Base-by-base conservation (phyloP, 495 filamentous ascomycete genomes). In the Penicillium paradoxum region DNA sequence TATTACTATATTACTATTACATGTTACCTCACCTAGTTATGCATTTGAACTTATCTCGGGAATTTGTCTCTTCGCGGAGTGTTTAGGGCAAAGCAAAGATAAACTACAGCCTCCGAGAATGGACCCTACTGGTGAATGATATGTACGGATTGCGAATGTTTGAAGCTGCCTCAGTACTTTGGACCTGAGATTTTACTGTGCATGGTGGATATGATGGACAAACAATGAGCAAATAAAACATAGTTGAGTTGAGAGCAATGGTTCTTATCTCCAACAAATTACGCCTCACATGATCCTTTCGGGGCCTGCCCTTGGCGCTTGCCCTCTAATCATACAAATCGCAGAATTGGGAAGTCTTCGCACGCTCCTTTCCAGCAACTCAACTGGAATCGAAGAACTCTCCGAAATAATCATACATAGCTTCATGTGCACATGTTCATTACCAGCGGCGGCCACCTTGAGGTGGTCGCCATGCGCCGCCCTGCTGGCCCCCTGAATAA, bases 361-460 rank as follows among this genome's bases (percentile, higher is more conserved):
- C 4, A n/a, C 29, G 21, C 5, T 29, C 2, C 10, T 22, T 27
- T 24, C 14, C 24, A 18, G 7, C 24, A n/a, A 17, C 24, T 36
- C 32, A 47, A 37, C 14, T 47, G n/a, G 45, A 47, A 24, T 11
- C 15, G 14, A 25, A 5, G 17, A 5, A 9, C 14, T 48, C 25
- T 25, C 21, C 8, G 21, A 7, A 18, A 27, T 48, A 15, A 22
- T 51, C 37, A 1, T 51, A 51, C 48, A 51, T 33, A 2, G 18
- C 30, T 27, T 15, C 30, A 22, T 27, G 37, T 32, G 18, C 25
- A 36, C 29, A 37, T n/a, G 24, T 4, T 56, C 36, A 72, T 44
- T 62, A 51, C 63, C 65, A 67, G 41, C 53, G 55, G 2, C 59
- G 63, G 10, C 66, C 67, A 33, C 55, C 55, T 47, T 53, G 53